Evolutionary conservation across 805 yeast species (phyloP), one percentile per base, ranked within the genome.

Genomic region (Wickerhamiella domercqiae): DNA sequence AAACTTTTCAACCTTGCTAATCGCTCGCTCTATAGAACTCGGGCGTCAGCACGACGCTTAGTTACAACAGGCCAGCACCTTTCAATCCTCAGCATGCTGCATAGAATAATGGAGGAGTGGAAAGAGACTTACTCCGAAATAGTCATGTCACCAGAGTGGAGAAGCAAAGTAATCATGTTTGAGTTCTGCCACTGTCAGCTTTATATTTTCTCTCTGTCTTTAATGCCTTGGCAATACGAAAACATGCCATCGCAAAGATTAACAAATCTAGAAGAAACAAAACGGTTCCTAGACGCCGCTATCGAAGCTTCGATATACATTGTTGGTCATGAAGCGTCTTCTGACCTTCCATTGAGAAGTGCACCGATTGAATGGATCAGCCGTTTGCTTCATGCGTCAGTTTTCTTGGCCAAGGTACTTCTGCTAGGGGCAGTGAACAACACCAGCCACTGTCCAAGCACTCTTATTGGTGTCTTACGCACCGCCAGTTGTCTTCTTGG

Each of bases 311-410:
- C 95, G 1, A 75, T 75, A 48, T 93, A 80, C 52, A 70, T 81
- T 48, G 59, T 86, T 20, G 66, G 69, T 18, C 76, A 78, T 3
- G 79, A 86, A 3, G 71, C 71, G 1, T 31, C 28, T n/a, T 20
- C 28, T 39, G 59, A 90, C 29, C 73, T 83, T 4, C 81, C 77
- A 48, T 59, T 84, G 38, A 64, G 73, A 40, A 77, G 67, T 51
- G 82, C 84, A 75, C 95, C 97, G 1, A 84, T 83, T 13, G 63
- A 94, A 44, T 84, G 95, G 94, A 75, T 79, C 5, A 78, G 81
- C 0, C 66, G 94, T 37, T 73, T 83, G 20, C 84, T 86, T 16
- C 72, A 87, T 48, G 81, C 95, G 0, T 83, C 83, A 9, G 90
- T 94, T 2, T 86, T 84, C 53, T 68, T 87, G 38, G 90, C 87